These are phyloP conservation scores for Neurospora sp. DNA, from an alignment of 495 filamentous ascomycete species.

Conservation along the genomic window DNA sequence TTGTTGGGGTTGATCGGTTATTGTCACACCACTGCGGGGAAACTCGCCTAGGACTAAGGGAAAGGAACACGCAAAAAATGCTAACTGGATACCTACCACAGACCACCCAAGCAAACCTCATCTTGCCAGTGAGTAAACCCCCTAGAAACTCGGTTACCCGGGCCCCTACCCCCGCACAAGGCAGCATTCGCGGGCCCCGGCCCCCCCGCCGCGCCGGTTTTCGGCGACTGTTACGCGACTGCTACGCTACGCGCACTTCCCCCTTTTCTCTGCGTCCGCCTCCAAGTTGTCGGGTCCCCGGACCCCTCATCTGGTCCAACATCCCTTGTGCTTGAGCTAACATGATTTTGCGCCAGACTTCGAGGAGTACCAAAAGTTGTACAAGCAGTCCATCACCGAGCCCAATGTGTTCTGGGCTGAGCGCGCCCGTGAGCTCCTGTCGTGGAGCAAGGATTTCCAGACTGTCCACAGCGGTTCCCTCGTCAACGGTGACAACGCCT, in stretches of 20 bases:
- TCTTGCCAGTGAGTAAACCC: slow-evolving; percentile 33
- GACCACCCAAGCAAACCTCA: slow-evolving; percentile 53
- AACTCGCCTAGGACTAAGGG: slow-evolving; percentile 15
- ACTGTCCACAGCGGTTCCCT: slow-evolving; percentile 78
- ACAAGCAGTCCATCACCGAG: slow-evolving; percentile 91
- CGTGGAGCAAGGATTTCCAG: slow-evolving; percentile 86
- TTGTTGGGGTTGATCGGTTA: slow-evolving; percentile 10
- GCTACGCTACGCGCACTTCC: not conserved
- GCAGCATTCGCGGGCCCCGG: not conserved
- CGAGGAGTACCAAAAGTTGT: slow-evolving; percentile 84
- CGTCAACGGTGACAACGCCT: slow-evolving; percentile 72
- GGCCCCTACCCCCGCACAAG: not conserved
- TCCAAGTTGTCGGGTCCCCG: not conserved
- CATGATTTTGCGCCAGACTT: slow-evolving; percentile 32
- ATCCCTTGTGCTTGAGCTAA: slow-evolving; percentile 8
- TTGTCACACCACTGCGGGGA: slow-evolving; percentile 12
- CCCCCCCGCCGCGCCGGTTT: not conserved
- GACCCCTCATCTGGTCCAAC: not conserved
- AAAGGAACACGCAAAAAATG: slow-evolving; percentile 10
- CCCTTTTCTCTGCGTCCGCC: not conserved
- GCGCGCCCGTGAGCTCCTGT: slow-evolving; percentile 77
- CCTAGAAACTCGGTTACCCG: not conserved
- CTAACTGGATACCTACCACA: slow-evolving; percentile 26
- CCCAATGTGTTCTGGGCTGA: slow-evolving; percentile 87
- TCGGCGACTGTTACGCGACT: not conserved